A percentile compares a stretch with the other conserved stretches of the same genome.
These are phyloP conservation scores for Scheffersomyces lignosus DNA, from an alignment of 805 yeast species.

Conservation along the genomic window DNA sequence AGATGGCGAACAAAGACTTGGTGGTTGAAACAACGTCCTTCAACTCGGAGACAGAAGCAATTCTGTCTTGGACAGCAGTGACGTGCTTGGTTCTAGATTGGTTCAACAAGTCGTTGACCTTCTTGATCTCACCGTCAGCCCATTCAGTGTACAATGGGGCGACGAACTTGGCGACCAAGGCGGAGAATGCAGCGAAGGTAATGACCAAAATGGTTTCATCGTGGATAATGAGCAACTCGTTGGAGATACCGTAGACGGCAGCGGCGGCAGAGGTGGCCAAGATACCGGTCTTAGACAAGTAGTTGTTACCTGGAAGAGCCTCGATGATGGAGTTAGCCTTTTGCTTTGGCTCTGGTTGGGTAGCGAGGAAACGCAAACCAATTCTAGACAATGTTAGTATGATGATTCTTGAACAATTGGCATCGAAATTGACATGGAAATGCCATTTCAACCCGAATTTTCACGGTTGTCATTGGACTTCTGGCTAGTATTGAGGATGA, in stretches of 20 bases:
- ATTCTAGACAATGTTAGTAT: slow-evolving; percentile 43
- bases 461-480: no score
- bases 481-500: no score
- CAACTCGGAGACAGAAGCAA: slow-evolving; percentile 81
- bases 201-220: slow-evolving; percentile 87
- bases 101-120: slow-evolving; percentile 79
- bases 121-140: slow-evolving; percentile 84
- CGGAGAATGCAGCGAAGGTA: slow-evolving; percentile 76
- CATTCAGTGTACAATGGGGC: slow-evolving; percentile 95
- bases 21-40: slow-evolving; percentile 92
- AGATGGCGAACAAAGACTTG: slow-evolving; percentile 85
- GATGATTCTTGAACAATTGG: background rate
- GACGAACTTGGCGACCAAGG: slow-evolving; percentile 76
- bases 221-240: slow-evolving; percentile 88
- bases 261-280: slow-evolving; percentile 95
- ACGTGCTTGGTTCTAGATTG: slow-evolving; percentile 89
- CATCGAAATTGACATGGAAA: background rate
- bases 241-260: slow-evolving; percentile 88
- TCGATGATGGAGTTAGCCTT: slow-evolving; percentile 89
- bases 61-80: slow-evolving; percentile 89
- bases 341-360: slow-evolving; percentile 78
- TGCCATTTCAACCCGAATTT: no score
- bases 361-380: slow-evolving; percentile 66
- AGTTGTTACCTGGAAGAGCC: slow-evolving; percentile 89
- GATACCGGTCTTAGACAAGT: slow-evolving; percentile 89